Base-by-base conservation (phyloP, 106 monocot species). In the Posidonia australis region DNA sequence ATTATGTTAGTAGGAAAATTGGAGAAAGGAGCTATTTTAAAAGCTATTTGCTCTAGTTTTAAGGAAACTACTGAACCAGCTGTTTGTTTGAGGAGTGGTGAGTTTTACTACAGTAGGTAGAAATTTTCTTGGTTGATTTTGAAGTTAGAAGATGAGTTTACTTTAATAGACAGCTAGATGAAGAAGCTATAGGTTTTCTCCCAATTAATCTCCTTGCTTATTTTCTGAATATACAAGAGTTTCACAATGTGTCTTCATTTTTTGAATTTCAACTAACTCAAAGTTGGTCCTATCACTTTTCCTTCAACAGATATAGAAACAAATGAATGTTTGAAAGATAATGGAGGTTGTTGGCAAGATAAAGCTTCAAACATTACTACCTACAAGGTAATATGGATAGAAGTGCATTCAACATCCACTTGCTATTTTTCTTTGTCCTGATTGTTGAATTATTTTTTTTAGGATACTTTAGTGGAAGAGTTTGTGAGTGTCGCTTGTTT, bases 381-480 rank as follows among this genome's bases (percentile, higher is more conserved):
- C 25, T 94, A 86, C 93, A 94, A 89, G 89, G 93, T 94, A 70
- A 62, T n/a, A n/a, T n/a, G n/a, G n/a, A n/a, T n/a, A n/a, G n/a
- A n/a, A n/a, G n/a, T n/a, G n/a, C 45, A 45, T n/a, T n/a, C n/a
- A n/a, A n/a, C n/a, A n/a, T n/a, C n/a, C n/a, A n/a, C n/a, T n/a
- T n/a, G n/a, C n/a, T 13, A 14, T 16, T 65, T 44, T 67, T 25
- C 1, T 63, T 56, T 5, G 13, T 22, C 27, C 6, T 54, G 42
- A 23, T 68, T 36, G 26, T 72, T 65, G 31, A 0, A 62, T 32
- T 53, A 12, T 28, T 36, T 5, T 13, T 26, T 32, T 28, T 70
- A 93, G 93, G 93, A 94, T 60, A 94, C 93, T 94, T 94, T 58
- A 83, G 93, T 78, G 93, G 93, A 20, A 89, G 89, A 86, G 80